A percentile compares a stretch with the other conserved stretches of the same genome.
These are phyloP conservation scores for Bocquillonia castaneifolia DNA, from an alignment of 441 rosid species.

Conservation along the genomic window DNA sequence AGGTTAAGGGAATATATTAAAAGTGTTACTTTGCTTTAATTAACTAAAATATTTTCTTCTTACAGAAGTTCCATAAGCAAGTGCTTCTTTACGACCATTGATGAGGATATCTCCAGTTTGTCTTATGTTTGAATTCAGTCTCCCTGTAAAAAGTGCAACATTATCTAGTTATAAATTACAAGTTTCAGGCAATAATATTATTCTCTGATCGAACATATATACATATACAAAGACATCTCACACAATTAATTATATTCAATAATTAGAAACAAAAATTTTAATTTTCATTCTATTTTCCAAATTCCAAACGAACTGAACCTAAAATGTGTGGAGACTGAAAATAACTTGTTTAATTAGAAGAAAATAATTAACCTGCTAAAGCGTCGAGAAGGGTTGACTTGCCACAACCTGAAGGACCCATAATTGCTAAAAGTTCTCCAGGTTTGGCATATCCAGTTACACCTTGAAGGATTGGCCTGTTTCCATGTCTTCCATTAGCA, in stretches of 20 bases:
- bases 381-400: constrained; percentile 50
- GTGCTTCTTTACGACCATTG: constrained; percentile 39
- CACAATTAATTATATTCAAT: no score
- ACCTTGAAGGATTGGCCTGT: constrained; percentile 28
- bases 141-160: constrained; percentile 25
- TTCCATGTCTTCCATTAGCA: constrained; percentile 13
- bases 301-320: no score
- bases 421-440: constrained; percentile 36
- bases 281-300: no score
- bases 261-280: no score
- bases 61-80: constrained; percentile 51
- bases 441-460: constrained; percentile 45
- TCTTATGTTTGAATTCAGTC: constrained; percentile 27
- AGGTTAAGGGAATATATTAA: no score
- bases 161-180: not conserved
- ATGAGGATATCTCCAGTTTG: constrained; percentile 42
- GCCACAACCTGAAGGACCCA: constrained; percentile 63
- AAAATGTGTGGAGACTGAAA: no score
- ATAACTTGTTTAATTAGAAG: no score
- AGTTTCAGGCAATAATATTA: no score
- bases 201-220: no score
- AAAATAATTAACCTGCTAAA: constrained; percentile 32
- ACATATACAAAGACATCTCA: no score
- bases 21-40: no score
- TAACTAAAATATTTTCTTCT: no score